Conservation (phyloP, 106 monocot species). For the Dendrobium officinale region DNA sequence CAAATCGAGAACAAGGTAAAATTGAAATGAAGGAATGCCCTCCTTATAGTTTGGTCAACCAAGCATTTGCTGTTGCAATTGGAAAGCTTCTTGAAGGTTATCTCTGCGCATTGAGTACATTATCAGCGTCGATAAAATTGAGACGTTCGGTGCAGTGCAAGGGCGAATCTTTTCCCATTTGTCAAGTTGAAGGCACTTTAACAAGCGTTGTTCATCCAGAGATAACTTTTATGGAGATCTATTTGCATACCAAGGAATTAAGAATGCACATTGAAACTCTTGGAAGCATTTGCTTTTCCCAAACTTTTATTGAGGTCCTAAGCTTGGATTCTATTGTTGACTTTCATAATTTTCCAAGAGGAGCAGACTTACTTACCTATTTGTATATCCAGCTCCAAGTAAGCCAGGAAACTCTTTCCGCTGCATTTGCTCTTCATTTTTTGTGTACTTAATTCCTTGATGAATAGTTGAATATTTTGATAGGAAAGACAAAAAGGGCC, state of each 20-base stretch:
- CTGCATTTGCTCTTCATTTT: background rate
- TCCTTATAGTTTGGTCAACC: conserved; percentile 71
- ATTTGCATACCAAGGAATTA: conserved; percentile 74
- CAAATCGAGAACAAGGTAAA: background rate
- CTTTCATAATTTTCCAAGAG: conserved; percentile 70
- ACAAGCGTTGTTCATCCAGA: conserved; percentile 31
- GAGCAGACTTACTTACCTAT: conserved; percentile 88
- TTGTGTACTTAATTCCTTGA: background rate
- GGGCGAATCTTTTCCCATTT: background rate
- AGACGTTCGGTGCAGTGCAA: conserved; percentile 30
- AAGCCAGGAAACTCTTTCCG: conserved; percentile 42
- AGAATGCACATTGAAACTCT: conserved; percentile 62
- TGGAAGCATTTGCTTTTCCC: conserved; percentile 64
- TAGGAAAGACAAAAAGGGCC: background rate
- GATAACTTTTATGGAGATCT: conserved; percentile 75
- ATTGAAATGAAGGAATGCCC: conserved; percentile 6
- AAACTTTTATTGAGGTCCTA: conserved; percentile 19
- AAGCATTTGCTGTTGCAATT: conserved; percentile 79
- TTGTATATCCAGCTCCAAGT: conserved; percentile 92
- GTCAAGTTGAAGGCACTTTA: conserved; percentile 13
- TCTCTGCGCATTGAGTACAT: conserved; percentile 57
- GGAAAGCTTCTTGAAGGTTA: conserved; percentile 82
- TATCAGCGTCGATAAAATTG: conserved; percentile 60
- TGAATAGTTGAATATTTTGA: background rate
- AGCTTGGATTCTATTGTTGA: conserved; percentile 20